Base-by-base conservation (phyloP, 2,329 filamentous ascomycete genomes). In the Macrophomina pseudophaseolina region DNA sequence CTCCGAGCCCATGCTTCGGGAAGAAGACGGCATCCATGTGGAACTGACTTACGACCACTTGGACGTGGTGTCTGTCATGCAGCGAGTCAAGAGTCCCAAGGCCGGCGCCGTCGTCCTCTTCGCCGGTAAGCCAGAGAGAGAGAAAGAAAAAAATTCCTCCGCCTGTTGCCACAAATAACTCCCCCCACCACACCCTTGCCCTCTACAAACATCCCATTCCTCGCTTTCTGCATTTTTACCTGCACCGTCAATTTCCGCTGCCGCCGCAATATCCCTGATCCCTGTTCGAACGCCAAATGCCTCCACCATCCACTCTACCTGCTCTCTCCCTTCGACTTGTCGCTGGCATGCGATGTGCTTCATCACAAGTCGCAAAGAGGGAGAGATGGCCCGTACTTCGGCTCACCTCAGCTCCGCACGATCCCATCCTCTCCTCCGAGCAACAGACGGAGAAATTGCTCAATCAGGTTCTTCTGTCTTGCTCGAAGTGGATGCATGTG, bases 81-180 rank as follows among this genome's bases (percentile, higher is more conserved):
- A 88, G 70, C 84, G 83, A 54, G 91, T 95, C 28, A 88, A 90
- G 70, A 91, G 87, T 71, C 88, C 90, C 23, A 85, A 88, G 72
- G 91, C 91, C 11, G 91, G 91, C 5, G 91, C 91, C 12, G 90
- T 93, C 58, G 90, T 94, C 9, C 74, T 93, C 40, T 94, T 94
- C 75, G 88, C 90, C 67, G 91, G 91, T 88, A 82, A 70, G 33
- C 23, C 18, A 23, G 48, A 12, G 32, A 38, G n/a, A 54, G 38
- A 44, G 16, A 14, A 8, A 44, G 12, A 11, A 40, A 12, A 33
- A 9, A 59, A 59, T 16, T 16, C 40, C 48, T 33, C 33, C 60
- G n/a, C 8, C 23, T 18, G 32, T 58, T 23, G 53, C 53, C 53
- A 58, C 53, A 42, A 58, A n/a, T 38, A 28, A 44, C 5, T 11